Base-by-base conservation (phyloP, 345 rosid genomes). In the Mallotus nudiflorus region DNA sequence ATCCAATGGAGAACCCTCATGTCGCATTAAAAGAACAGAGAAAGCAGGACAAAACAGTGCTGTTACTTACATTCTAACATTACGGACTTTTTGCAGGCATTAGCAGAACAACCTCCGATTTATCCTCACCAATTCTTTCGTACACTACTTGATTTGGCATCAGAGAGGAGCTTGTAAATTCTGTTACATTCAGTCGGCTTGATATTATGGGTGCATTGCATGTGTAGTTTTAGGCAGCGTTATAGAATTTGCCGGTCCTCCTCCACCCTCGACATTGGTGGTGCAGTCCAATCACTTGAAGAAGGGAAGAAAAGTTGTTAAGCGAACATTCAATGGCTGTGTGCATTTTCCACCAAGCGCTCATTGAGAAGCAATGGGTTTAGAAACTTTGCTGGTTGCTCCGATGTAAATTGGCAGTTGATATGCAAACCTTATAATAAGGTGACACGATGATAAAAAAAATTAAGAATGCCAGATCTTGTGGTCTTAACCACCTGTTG, bases 71-170 rank as follows among this genome's bases (percentile, higher is more conserved):
- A 9, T 64, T 29, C 65, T 71, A 19, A 71, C 48, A 37, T 31
- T 35, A 24, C n/a, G 37, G 4, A 62, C 9, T 53, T 33, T 35
- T 19, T 56, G 69, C 72, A 94, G 97, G 96, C 98, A 44, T 83
- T 91, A 56, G 82, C 91, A 45, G 96, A 91, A 85, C 80, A 89
- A 64, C 91, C 93, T n/a, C 91, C 96, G 20, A 60, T 90, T 80
- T 82, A 91, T 69, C 96, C 97, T 78, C 93, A 85, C 39, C 69
- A 59, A 0, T 94, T 91, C 83, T 91, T 94, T 75, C 91, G 95
- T 12, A 87, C 73, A n/a, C 82, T 94, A 55, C 93, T 91, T 58
- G 88, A 91, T 77, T 81, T 91, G 82, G 89, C 88, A 39, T 77
- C 90, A 12, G 85, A 82, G 25, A 83, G 91, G 78, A 67, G 61